phyloP scores from a whole-genome alignment of 176 grass and related monocot genomes.

The Chrysopogon serrulatus region DNA sequence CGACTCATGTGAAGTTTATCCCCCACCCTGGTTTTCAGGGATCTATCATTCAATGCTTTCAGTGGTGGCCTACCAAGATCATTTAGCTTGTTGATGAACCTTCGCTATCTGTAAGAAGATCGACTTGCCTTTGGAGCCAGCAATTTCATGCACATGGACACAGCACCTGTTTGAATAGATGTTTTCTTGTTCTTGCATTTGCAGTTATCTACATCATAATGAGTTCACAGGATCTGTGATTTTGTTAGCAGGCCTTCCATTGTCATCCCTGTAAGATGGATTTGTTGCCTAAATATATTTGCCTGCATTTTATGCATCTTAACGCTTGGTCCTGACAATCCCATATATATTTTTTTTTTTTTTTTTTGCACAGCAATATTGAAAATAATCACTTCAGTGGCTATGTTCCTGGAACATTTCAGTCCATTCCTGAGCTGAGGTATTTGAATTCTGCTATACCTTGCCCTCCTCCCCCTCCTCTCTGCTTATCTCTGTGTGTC shows the following conservation, averaged over 20 bases:
- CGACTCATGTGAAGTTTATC: neutral
- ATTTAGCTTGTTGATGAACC: slow-evolving; percentile 63
- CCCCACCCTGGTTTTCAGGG: slow-evolving; percentile 33
- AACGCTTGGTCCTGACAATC: slow-evolving; percentile 8
- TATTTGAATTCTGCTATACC: slow-evolving; percentile 24
- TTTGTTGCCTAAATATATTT: neutral
- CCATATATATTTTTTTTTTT: slow-evolving; percentile 21
- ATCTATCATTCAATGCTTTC: slow-evolving; percentile 85
- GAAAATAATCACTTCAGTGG: slow-evolving; percentile 87
- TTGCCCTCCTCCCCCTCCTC: neutral
- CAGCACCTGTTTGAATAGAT: slow-evolving; percentile 19
- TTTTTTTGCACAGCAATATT: slow-evolving; percentile 57
- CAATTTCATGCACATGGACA: slow-evolving; percentile 22
- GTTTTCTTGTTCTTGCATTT: slow-evolving; percentile 22
- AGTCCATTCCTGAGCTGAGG: slow-evolving; percentile 74
- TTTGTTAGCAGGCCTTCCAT: slow-evolving; percentile 68
- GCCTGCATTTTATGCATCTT: slow-evolving; percentile 7
- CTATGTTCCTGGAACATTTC: slow-evolving; percentile 77
- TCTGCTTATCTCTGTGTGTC: slow-evolving; percentile 5
- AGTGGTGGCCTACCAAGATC: slow-evolving; percentile 70
- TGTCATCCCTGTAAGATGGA: slow-evolving; percentile 76
- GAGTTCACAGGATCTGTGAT: slow-evolving; percentile 80
- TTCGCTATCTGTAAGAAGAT: slow-evolving; percentile 82
- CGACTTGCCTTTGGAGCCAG: neutral
- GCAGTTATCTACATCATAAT: slow-evolving; percentile 84